Evolutionary conservation across 2,329 filamentous ascomycete species (phyloP).

Genomic region (Didymella keratinophila): DNA sequence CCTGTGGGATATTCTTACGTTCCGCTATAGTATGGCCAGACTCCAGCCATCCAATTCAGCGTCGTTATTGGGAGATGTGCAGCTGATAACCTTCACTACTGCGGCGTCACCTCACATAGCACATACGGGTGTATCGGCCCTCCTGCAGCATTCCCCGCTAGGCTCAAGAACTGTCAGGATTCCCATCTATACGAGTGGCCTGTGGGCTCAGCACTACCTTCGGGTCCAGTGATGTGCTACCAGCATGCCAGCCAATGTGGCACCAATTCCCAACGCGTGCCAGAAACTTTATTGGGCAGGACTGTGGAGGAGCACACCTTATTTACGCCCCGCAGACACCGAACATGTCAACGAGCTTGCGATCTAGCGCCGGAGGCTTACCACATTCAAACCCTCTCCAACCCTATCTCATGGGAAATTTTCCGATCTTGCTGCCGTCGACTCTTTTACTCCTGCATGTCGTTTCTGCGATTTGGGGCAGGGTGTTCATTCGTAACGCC

Average conservation of each 20-base stretch:
- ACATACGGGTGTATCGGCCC: not conserved
- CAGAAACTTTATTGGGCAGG: slow-evolving; percentile 13
- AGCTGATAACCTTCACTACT: slow-evolving; percentile 9
- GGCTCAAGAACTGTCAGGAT: not conserved
- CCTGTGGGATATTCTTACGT: not conserved
- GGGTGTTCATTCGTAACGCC: slow-evolving; percentile 15
- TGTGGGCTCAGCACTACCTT: slow-evolving; percentile 11
- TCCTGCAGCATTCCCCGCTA: slow-evolving; percentile 11
- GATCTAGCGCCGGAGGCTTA: slow-evolving; percentile 20
- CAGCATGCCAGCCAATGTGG: slow-evolving; percentile 19
- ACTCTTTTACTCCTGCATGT: slow-evolving; percentile 21
- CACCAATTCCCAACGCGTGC: slow-evolving; percentile 14
- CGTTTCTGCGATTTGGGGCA: slow-evolving; percentile 1
- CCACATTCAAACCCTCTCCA: not conserved
- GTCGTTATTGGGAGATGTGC: slow-evolving; percentile 4
- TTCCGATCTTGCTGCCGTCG: slow-evolving; percentile 5
- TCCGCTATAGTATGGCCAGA: not conserved
- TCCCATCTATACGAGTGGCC: not conserved
- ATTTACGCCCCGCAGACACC: slow-evolving; percentile 16
- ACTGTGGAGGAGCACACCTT: slow-evolving; percentile 2
- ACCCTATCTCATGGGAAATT: slow-evolving; percentile 4
- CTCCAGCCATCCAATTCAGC: not conserved
- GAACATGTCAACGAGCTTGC: slow-evolving; percentile 14
- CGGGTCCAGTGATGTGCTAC: slow-evolving; percentile 15
- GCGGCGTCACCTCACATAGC: slow-evolving; percentile 15